Evolutionary conservation across 352 stramenopile genomes (phyloP), one percentile per base, ranked within the genome.

Genomic region (Globisporangium barbulae): DNA sequence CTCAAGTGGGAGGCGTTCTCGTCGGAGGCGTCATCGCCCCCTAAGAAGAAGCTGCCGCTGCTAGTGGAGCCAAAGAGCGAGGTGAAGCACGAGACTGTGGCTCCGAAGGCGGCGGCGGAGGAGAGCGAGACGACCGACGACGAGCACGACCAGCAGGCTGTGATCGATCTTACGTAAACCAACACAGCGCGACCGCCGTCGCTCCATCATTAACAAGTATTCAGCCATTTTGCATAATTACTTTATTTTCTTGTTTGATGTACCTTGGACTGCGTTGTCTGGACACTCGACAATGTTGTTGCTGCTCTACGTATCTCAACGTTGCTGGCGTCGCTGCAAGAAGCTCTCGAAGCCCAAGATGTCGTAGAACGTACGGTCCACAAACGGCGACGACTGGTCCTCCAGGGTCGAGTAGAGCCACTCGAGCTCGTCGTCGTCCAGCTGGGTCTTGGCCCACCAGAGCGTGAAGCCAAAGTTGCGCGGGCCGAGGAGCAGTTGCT

Each of bases 331-430:
- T 19, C 69, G 71, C 28, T 62, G 64, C 3, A 88, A 44, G 53
- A 88, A 91, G 1, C 57, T 67, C 12, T 86, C 72, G 61, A 91
- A 90, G 17, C 83, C 83, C 3, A 76, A 64, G 41, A 91, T 89
- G 50, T 91, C 83, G 72, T 91, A 91, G 59, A 88, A 91, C 9
- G 83, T 89, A 47, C 80, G 73, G 55, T 66, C 60, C 0, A 72
- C 67, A 56, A 81, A 79, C 5, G 1, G 68, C 39, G 8, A 39
- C 12, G 44, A n/a, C 8, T 49, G 41, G 41, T 69, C 39, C 67
- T 89, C 82, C n/a, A 91, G 67, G 17, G 69, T 84, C 21, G 59
- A 58, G 48, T 78, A 89, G 1, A 91, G 59, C 83, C 83, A 91
- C 53, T 88, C 78, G 35, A 89, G 64, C 47, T 89, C 75, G 6